phyloP scores from a whole-genome alignment of 2,329 filamentous ascomycete genomes.

The Cercospora sojina region DNA sequence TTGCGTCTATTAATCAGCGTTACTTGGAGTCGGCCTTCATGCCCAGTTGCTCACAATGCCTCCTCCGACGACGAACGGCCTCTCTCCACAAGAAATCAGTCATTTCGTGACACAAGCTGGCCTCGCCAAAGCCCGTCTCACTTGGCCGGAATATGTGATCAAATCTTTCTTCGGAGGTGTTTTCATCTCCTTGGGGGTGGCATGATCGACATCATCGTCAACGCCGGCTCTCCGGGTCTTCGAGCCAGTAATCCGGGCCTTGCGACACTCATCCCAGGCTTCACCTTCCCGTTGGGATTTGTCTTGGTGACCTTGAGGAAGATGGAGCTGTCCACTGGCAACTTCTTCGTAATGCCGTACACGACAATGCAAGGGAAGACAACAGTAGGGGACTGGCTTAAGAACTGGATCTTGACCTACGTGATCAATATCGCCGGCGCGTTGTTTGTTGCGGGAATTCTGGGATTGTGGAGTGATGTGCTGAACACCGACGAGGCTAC shows the following conservation, averaged over 20 bases:
- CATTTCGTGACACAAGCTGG: not conserved
- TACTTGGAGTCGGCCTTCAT: not conserved
- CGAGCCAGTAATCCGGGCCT: not conserved
- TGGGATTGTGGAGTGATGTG: conserved; percentile 9
- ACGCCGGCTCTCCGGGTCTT: not conserved
- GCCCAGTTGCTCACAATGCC: not conserved
- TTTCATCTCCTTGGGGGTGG: not conserved
- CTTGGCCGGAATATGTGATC: conserved; percentile 2
- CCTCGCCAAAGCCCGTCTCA: conserved; percentile 1
- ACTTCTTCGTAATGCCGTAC: conserved; percentile 3
- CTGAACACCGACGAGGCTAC: not conserved
- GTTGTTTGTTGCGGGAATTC: not conserved
- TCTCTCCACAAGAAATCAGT: conserved; percentile 4
- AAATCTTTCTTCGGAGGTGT: conserved; percentile 1
- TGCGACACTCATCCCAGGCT: not conserved
- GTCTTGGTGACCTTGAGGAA: not conserved
- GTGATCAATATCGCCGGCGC: conserved; percentile 8
- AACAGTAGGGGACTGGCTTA: not conserved
- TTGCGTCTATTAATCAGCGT: not conserved
- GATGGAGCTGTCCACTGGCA: not conserved
- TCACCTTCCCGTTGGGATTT: not conserved
- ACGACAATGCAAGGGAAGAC: conserved; percentile 2
- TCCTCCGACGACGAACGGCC: conserved; percentile 1
- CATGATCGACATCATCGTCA: not conserved
- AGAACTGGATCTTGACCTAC: not conserved